phyloP scores from a whole-genome alignment of 371 early-diverging fungal genomes.

The Fennellomyces sp. region DNA sequence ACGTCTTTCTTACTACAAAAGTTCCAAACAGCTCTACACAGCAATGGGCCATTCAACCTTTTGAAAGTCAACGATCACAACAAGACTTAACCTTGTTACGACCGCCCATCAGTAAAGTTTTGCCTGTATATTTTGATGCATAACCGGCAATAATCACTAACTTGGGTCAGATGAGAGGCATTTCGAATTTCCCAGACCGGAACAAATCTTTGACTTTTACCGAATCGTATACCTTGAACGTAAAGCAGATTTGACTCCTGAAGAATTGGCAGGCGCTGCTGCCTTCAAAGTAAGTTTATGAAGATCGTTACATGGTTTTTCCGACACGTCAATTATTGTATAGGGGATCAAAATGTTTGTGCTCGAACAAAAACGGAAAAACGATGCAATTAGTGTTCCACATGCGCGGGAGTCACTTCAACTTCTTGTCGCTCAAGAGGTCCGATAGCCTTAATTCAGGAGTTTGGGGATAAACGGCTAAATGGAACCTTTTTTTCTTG shows the following conservation, averaged over 20 bases:
- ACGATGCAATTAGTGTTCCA: slow-evolving; percentile 20
- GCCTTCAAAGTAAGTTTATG: slow-evolving; percentile 59
- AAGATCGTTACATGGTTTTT: too few relatives aligned
- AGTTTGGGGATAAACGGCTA: slow-evolving; percentile 3
- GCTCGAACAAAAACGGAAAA: slow-evolving; percentile 14
- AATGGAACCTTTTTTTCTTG: neutral
- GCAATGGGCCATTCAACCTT: slow-evolving; percentile 43
- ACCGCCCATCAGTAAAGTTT: slow-evolving; percentile 31
- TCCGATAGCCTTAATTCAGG: neutral
- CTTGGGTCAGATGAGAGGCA: slow-evolving; percentile 3
- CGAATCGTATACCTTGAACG: slow-evolving; percentile 32
- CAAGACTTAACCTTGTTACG: slow-evolving; percentile 34
- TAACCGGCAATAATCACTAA: neutral
- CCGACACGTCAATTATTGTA: neutral
- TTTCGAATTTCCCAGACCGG: slow-evolving; percentile 31
- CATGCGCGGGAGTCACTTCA: slow-evolving; percentile 23
- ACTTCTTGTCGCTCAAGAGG: slow-evolving; percentile 3
- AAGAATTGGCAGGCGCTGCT: slow-evolving; percentile 59
- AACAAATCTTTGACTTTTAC: slow-evolving; percentile 40
- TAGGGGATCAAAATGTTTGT: slow-evolving; percentile 36
- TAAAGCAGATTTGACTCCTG: slow-evolving; percentile 21
- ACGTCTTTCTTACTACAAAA: slow-evolving; percentile 30
- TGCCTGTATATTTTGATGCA: too few relatives aligned
- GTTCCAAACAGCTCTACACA: slow-evolving; percentile 29
- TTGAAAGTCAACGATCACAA: slow-evolving; percentile 34